phyloP scores from a whole-genome alignment of 371 early-diverging fungal genomes.

The Mortierella polycephala region DNA sequence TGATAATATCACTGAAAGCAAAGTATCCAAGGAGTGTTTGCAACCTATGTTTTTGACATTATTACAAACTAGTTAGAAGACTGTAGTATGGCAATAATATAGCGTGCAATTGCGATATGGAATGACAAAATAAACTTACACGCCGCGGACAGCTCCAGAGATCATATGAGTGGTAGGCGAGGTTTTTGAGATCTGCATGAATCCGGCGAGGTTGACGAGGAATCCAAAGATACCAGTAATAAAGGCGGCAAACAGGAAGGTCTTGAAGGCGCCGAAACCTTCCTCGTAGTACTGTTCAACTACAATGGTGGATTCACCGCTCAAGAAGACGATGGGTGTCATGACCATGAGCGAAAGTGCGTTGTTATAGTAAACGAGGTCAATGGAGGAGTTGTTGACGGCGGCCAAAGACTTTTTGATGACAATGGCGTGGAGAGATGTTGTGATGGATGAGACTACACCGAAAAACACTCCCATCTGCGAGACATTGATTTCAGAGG shows the following conservation, averaged over 20 bases:
- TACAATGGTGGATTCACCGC: slow-evolving; percentile 49
- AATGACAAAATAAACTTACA: slow-evolving; percentile 27
- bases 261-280: slow-evolving; percentile 23
- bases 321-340: slow-evolving; percentile 58
- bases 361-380: slow-evolving; percentile 71
- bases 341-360: slow-evolving; percentile 55
- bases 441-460: slow-evolving; percentile 61
- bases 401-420: slow-evolving; percentile 61
- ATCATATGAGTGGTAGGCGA: slow-evolving; percentile 69
- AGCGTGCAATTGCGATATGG: neutral
- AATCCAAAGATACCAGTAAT: slow-evolving; percentile 66
- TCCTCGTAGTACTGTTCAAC: neutral
- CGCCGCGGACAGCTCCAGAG: slow-evolving; percentile 56
- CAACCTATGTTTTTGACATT: slow-evolving; percentile 20
- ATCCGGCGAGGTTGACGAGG: slow-evolving; percentile 68
- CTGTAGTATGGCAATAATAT: neutral
- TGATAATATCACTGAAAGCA: slow-evolving; percentile 58
- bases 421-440: slow-evolving; percentile 68
- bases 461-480: slow-evolving; percentile 58
- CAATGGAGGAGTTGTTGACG: slow-evolving; percentile 61
- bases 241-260: slow-evolving; percentile 53
- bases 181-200: slow-evolving; percentile 70
- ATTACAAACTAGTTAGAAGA: neutral
- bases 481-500: slow-evolving; percentile 55
- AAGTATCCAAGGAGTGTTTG: slow-evolving; percentile 62